Evolutionary conservation across 306 rosid species (phyloP).

Genomic region (Chamaecrista fasciculata): DNA sequence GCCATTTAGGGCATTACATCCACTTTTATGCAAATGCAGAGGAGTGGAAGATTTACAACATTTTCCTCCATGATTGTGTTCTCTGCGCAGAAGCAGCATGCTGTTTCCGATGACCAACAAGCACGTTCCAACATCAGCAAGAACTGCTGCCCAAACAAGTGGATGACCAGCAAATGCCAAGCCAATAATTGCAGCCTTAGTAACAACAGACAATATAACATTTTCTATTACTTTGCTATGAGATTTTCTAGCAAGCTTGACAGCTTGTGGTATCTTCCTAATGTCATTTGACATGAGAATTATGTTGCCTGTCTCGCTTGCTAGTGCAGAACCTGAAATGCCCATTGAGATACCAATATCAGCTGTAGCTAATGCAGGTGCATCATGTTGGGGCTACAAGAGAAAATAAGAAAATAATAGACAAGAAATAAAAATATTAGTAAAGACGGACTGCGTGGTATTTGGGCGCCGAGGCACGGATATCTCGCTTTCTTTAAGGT

Average conservation of each 20-base stretch:
- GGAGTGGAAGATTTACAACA: constrained; percentile 46
- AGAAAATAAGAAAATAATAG: no score
- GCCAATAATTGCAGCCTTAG: constrained; percentile 63
- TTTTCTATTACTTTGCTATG: constrained; percentile 60
- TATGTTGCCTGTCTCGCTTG: constrained; percentile 79
- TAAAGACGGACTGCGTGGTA: no score
- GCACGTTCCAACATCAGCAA: constrained; percentile 94
- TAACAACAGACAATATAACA: constrained; percentile 53
- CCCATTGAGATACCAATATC: constrained; percentile 98
- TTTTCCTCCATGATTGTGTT: constrained; percentile 45
- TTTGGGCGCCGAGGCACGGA: no score
- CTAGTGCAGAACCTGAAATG: constrained; percentile 94
- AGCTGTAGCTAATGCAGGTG: constrained; percentile 93
- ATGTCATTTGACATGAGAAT: constrained; percentile 88
- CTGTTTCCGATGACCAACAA: constrained; percentile 79
- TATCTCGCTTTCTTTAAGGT: no score
- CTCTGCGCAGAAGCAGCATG: constrained; percentile 65
- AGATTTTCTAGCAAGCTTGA: constrained; percentile 63
- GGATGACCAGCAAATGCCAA: constrained; percentile 87
- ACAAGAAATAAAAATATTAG: no score
- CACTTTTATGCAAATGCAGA: constrained; percentile 40
- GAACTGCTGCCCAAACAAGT: constrained; percentile 96
- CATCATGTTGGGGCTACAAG: no score
- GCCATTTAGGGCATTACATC: constrained; percentile 31
- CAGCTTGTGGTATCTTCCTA: constrained; percentile 75